Conservation (phyloP, 805 yeast species). For the Clavispora vitiphila region DNA sequence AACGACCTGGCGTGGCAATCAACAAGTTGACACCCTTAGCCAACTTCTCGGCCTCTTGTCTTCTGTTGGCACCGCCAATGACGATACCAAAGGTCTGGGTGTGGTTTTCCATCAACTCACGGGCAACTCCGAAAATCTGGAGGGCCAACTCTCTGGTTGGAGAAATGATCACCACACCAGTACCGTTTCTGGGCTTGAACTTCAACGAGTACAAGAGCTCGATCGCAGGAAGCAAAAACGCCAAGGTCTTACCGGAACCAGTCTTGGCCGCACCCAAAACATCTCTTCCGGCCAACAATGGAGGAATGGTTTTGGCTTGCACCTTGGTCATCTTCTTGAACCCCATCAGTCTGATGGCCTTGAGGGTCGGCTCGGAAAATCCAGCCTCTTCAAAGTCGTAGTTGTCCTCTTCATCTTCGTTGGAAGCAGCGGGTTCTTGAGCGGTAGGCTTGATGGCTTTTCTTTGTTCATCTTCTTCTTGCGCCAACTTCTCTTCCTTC, state of each 20-base stretch:
- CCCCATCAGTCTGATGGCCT: slow-evolving; percentile 84
- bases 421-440: slow-evolving; percentile 20
- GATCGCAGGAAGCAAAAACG: slow-evolving; percentile 92
- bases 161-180: slow-evolving; percentile 92
- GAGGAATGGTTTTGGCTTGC: slow-evolving; percentile 94
- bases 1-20: slow-evolving; percentile 96
- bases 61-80: slow-evolving; percentile 96
- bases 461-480: slow-evolving; percentile 19
- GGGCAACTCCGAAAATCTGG: slow-evolving; percentile 96
- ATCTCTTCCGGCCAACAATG: slow-evolving; percentile 92
- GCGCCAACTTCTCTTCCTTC: slow-evolving; percentile 13
- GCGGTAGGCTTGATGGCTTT: slow-evolving; percentile 27
- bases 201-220: slow-evolving; percentile 85
- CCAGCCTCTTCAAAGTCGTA: slow-evolving; percentile 41
- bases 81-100: slow-evolving; percentile 95
- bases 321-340: slow-evolving; percentile 90
- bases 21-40: slow-evolving; percentile 89
- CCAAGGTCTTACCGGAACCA: slow-evolving; percentile 97
- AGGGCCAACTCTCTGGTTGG: slow-evolving; percentile 98
- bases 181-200: slow-evolving; percentile 97
- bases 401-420: slow-evolving; percentile 26
- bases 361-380: slow-evolving; percentile 75
- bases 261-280: slow-evolving; percentile 99
- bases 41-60: slow-evolving; percentile 95
- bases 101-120: slow-evolving; percentile 86